Percentiles rank a stretch among this genome's conserved stretches.
Evolutionary conservation across 805 yeast genomes (phyloP).

Genomic region (Candida multigemmis): DNA sequence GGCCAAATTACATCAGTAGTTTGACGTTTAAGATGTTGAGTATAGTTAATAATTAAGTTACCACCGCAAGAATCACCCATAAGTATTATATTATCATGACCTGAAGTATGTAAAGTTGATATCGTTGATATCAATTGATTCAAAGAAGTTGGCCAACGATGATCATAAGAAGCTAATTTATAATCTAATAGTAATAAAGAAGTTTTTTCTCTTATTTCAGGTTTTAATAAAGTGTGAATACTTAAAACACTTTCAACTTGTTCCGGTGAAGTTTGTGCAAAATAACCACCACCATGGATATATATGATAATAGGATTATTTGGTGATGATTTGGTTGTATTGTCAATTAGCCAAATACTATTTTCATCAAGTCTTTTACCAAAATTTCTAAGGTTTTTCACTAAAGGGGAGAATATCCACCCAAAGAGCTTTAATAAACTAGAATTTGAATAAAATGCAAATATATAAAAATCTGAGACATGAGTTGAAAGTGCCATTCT

Average conservation of each 20-base stretch:
- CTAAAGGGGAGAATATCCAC: neutral
- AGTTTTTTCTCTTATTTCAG: conserved; percentile 6
- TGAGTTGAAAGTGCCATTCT: conserved; percentile 4
- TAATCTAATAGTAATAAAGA: conserved; percentile 21
- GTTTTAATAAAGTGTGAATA: conserved; percentile 14
- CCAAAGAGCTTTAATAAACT: conserved; percentile 4
- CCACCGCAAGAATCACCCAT: conserved; percentile 37
- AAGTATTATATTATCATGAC: conserved; percentile 16
- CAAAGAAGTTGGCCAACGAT: conserved; percentile 21
- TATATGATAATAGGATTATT: conserved; percentile 24
- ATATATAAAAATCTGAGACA: conserved; percentile 3
- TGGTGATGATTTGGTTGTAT: conserved; percentile 10
- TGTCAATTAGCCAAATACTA: conserved; percentile 26
- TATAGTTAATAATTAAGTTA: conserved; percentile 19
- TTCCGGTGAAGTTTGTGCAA: conserved; percentile 15
- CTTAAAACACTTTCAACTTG: conserved; percentile 19
- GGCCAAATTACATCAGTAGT: conserved; percentile 13
- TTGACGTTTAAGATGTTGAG: conserved; percentile 15
- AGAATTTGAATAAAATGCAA: conserved; percentile 3
- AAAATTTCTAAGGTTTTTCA: conserved; percentile 14
- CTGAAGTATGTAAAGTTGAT: conserved; percentile 9
- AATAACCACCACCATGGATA: conserved; percentile 32
- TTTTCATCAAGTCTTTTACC: conserved; percentile 20
- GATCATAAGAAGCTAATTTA: conserved; percentile 16
- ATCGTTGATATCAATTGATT: conserved; percentile 19